phyloP scores from a whole-genome alignment of 768 basidiomycete genomes.

The Naganishia antarctica region DNA sequence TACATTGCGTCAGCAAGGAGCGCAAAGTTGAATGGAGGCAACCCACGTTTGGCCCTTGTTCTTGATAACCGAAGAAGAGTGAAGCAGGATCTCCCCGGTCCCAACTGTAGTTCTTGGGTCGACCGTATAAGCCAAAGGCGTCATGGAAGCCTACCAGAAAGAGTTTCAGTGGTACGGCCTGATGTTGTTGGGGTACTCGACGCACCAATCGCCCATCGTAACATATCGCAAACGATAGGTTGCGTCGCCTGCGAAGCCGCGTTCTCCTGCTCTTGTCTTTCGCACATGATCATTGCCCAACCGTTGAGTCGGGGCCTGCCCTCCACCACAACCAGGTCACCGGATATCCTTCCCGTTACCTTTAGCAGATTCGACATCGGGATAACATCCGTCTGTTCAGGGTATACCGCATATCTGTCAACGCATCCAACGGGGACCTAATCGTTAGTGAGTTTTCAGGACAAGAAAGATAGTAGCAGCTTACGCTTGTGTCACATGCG shows the following conservation, averaged over 20 bases:
- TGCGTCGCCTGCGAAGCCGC: slow-evolving; percentile 53
- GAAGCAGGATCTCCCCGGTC: slow-evolving; percentile 75
- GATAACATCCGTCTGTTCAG: slow-evolving; percentile 89
- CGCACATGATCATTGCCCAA: slow-evolving; percentile 88
- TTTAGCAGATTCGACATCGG: slow-evolving; percentile 84
- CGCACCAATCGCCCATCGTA: slow-evolving; percentile 83
- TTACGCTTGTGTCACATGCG: slow-evolving; percentile 68
- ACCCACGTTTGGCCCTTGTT: slow-evolving; percentile 76
- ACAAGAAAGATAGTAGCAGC: slow-evolving; percentile 20
- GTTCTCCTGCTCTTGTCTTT: slow-evolving; percentile 48
- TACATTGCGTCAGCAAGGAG: slow-evolving; percentile 31
- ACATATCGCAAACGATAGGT: slow-evolving; percentile 69
- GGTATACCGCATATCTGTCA: slow-evolving; percentile 71
- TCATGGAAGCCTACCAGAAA: slow-evolving; percentile 67
- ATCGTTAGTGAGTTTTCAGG: not conserved
- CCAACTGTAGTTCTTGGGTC: slow-evolving; percentile 80
- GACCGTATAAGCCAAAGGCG: slow-evolving; percentile 80
- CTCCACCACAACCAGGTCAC: slow-evolving; percentile 67
- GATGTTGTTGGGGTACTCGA: slow-evolving; percentile 25
- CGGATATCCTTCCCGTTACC: slow-evolving; percentile 75
- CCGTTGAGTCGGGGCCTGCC: slow-evolving; percentile 60
- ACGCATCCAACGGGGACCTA: not conserved
- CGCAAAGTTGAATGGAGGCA: not conserved
- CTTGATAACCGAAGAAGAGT: slow-evolving; percentile 91
- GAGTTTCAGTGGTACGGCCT: not conserved